Evolutionary conservation across 805 yeast species (phyloP).

Genomic region (Barnettozyma pratensis): DNA sequence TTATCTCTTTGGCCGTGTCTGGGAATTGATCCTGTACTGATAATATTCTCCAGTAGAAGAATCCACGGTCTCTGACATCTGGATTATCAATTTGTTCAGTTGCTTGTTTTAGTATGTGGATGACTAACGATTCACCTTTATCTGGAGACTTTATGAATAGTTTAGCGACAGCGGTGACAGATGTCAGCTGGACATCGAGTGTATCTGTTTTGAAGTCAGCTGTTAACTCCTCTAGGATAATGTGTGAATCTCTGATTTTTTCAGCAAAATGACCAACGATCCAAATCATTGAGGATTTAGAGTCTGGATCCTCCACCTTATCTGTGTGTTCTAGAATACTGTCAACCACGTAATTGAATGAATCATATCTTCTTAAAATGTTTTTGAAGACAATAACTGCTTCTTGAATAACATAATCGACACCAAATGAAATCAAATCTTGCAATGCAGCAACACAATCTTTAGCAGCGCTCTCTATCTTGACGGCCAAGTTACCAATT

Average conservation of each 20-base stretch:
- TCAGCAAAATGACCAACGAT: constrained; percentile 68
- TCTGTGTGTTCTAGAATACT: constrained; percentile 40
- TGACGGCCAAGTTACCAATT: constrained; percentile 83
- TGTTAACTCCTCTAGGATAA: constrained; percentile 38
- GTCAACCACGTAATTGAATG: constrained; percentile 40
- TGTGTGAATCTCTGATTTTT: constrained; percentile 37
- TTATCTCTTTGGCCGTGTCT: constrained; percentile 44
- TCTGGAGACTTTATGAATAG: constrained; percentile 54
- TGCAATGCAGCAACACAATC: constrained; percentile 59
- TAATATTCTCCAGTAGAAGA: constrained; percentile 77
- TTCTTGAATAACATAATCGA: constrained; percentile 76
- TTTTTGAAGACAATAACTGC: constrained; percentile 70
- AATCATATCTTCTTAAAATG: constrained; percentile 71
- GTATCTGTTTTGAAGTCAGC: constrained; percentile 55
- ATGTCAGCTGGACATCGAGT: constrained; percentile 65
- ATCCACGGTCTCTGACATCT: constrained; percentile 82
- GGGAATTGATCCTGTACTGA: constrained; percentile 41
- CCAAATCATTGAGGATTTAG: constrained; percentile 80
- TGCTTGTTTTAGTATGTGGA: constrained; percentile 56
- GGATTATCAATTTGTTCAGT: constrained; percentile 78
- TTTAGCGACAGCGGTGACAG: constrained; percentile 71
- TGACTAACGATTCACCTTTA: constrained; percentile 49
- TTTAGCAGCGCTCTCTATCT: constrained; percentile 55
- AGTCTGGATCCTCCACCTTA: constrained; percentile 66
- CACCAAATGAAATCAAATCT: constrained; percentile 56